phyloP scores from a whole-genome alignment of 1,139 yeast species.

The Hyphopichia burtonii region DNA sequence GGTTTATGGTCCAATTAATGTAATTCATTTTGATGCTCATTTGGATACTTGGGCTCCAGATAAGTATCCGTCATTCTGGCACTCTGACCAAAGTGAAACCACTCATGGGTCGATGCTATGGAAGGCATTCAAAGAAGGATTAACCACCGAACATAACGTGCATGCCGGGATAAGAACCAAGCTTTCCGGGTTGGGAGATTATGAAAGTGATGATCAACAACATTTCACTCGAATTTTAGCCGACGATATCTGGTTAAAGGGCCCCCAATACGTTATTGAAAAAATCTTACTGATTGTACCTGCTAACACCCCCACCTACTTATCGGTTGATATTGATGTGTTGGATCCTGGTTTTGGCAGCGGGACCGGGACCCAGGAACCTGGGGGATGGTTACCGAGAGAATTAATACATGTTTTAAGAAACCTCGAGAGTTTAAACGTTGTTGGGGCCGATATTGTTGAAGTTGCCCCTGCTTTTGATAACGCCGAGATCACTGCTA shows the following conservation, averaged over 20 bases:
- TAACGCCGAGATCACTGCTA: constrained; percentile 67
- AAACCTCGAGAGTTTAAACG: constrained; percentile 52
- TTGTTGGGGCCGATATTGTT: constrained; percentile 78
- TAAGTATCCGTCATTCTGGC: constrained; percentile 67
- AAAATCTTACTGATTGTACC: constrained; percentile 53
- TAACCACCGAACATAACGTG: constrained; percentile 54
- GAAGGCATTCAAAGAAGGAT: constrained; percentile 70
- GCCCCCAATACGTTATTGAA: constrained; percentile 52
- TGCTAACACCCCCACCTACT: constrained; percentile 59
- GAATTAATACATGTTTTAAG: constrained; percentile 66
- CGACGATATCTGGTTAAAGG: constrained; percentile 68
- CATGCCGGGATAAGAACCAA: constrained; percentile 77
- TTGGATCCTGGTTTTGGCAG: constrained; percentile 79
- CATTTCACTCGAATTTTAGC: constrained; percentile 64
- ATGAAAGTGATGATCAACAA: constrained; percentile 60
- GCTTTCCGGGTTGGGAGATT: constrained; percentile 61
- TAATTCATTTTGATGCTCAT: constrained; percentile 79
- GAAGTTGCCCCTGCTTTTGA: constrained; percentile 79
- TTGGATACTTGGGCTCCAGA: constrained; percentile 80
- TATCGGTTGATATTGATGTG: constrained; percentile 78
- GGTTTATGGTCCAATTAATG: constrained; percentile 61
- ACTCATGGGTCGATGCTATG: constrained; percentile 83
- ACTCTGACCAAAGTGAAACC: constrained; percentile 58
- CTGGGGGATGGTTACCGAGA: constrained; percentile 80
- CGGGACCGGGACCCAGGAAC: constrained; percentile 83